Evolutionary conservation across 176 grass and related monocot species (phyloP).

Genomic region (Paspalum vaginatum): DNA sequence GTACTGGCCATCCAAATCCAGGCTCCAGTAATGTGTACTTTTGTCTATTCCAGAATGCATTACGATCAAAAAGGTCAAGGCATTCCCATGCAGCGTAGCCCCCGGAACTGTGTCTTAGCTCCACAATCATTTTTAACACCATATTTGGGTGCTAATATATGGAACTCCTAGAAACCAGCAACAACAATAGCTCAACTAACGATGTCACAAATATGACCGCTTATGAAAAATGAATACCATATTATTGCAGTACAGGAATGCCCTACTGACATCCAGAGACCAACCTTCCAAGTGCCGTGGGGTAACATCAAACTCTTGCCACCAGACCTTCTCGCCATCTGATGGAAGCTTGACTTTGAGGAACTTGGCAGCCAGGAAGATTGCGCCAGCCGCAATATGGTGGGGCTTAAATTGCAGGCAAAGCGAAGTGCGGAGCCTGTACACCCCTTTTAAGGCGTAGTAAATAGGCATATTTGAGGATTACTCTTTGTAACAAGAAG

Average conservation of each 20-base stretch:
- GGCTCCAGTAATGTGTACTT: background rate
- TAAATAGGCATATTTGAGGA: conserved; percentile 63
- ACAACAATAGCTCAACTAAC: background rate
- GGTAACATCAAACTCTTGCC: conserved; percentile 97
- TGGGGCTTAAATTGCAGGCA: conserved; percentile 97
- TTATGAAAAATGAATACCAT: conserved; percentile 25
- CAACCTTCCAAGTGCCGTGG: conserved; percentile 94
- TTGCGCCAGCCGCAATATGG: conserved; percentile 93
- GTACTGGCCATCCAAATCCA: background rate
- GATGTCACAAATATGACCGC: background rate
- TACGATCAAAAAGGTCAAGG: background rate
- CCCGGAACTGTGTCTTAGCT: conserved; percentile 21
- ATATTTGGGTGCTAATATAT: conserved; percentile 3
- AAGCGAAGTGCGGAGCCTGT: conserved; percentile 93
- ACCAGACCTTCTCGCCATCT: conserved; percentile 94
- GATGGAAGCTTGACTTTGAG: conserved; percentile 98
- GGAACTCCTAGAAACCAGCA: conserved; percentile 7
- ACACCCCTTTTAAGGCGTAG: conserved; percentile 68
- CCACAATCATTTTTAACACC: conserved; percentile 11
- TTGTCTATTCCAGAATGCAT: background rate
- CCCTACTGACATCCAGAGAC: conserved; percentile 46
- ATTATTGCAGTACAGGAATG: conserved; percentile 24
- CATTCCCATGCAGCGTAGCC: background rate
- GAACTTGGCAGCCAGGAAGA: conserved; percentile 96
- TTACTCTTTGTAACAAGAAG: conserved; percentile 56